Base-by-base conservation (phyloP, 257 asterid genomes). In the Solanum sitiens region DNA sequence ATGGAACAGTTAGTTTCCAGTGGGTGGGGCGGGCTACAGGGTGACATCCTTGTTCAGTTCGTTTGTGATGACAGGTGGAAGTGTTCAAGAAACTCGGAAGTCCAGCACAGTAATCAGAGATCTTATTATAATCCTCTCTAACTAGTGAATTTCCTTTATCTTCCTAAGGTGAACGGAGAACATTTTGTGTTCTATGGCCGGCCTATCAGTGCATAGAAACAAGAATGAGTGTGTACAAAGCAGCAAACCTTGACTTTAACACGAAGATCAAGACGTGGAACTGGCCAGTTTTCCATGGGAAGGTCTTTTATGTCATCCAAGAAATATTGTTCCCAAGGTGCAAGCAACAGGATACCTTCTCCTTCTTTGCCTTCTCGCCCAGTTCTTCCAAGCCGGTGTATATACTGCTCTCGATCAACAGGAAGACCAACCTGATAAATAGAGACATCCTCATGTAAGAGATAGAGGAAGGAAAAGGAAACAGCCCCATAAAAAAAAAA, bases 291-390 rank as follows among this genome's bases (percentile, higher is more conserved):
- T 86, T 94, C 92, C 45, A 97, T 86, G 61, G 94, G 99, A 59
- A 96, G 96, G 90, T 95, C 99, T 86, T 91, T 94, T 68, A 97
- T 74, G 56, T 93, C 98, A 86, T 95, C 98, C 87, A 97, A 75
- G 91, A 97, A 97, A 88, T 90, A 94, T 82, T 96, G 94, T 86
- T 97, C 99, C 98, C 98, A 97, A 39, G 98, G 98, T 68, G 99
- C 96, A 90, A 97, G 95, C 91, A 97, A 50, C 67, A 97, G 86
- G 75, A 94, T 84, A 83, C 98, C 98, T 91, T 93, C 94, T 42
- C 99, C 98, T 76, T 85, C 96, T 91, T 97, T 96, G 86, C 98
- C 99, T 89, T 95, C 94, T 53, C 98, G 90, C 35, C 99, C 99
- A 56, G 99, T 96, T 91, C 98, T 93, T 92, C 99, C 99, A 79